These are phyloP conservation scores for Cryptococcus amylolentus DNA, from an alignment of 1,284 basidiomycete species.

Conservation along the genomic window DNA sequence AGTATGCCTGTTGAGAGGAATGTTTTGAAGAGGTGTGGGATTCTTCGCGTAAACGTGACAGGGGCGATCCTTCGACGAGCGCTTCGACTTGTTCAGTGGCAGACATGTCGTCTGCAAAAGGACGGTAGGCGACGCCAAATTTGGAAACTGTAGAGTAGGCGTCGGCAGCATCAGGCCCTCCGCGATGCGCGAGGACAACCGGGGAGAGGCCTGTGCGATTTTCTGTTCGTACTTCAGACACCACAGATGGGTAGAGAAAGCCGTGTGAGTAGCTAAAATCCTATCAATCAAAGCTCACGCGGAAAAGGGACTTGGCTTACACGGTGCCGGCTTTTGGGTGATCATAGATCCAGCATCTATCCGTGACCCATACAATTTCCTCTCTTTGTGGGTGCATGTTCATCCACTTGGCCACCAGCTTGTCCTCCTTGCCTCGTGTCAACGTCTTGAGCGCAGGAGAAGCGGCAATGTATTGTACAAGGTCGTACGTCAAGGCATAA, in stretches of 20 bases:
- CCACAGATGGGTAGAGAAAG: conserved; percentile 92
- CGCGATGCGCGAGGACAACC: conserved; percentile 17
- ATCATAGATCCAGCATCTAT: conserved; percentile 97
- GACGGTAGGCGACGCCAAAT: conserved; percentile 74
- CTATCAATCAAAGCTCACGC: neutral
- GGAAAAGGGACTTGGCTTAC: conserved; percentile 53
- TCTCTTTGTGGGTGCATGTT: conserved; percentile 73
- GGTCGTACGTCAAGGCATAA: conserved; percentile 84
- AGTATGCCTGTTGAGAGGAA: conserved; percentile 4
- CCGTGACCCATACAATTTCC: conserved; percentile 81
- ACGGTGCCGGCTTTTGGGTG: conserved; percentile 90
- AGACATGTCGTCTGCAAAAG: conserved; percentile 65
- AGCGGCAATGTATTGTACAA: conserved; percentile 82
- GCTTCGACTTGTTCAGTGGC: conserved; percentile 76
- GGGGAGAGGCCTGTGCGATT: conserved; percentile 31
- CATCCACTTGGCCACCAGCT: conserved; percentile 91
- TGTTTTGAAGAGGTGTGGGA: neutral
- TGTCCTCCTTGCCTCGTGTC: conserved; percentile 86
- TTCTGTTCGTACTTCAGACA: conserved; percentile 60
- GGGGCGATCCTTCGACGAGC: conserved; percentile 73
- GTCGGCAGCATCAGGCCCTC: conserved; percentile 45
- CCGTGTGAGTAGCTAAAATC: conserved; percentile 78
- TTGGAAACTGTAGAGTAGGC: conserved; percentile 79
- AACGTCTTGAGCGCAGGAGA: conserved; percentile 66
- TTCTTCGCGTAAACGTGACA: conserved; percentile 21